A percentile compares a stretch with the other conserved stretches of the same genome.
phyloP scores from a whole-genome alignment of 2,329 filamentous ascomycete genomes.

The Claviceps sp. region DNA sequence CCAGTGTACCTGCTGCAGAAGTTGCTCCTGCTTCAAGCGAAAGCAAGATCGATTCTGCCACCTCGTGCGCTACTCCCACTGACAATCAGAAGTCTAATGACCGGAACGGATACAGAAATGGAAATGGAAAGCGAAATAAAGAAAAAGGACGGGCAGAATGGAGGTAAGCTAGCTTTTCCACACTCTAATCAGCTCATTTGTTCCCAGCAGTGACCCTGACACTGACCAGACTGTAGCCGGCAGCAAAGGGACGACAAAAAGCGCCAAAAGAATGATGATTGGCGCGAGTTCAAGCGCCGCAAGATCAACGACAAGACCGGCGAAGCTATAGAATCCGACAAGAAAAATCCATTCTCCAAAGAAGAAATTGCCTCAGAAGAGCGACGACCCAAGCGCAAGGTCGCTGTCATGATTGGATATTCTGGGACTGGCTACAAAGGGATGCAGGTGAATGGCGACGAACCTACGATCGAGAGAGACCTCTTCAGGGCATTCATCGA shows the following conservation, averaged over 20 bases:
- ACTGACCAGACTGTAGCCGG: constrained; percentile 24
- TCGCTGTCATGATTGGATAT: constrained; percentile 90
- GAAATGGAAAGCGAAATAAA: constrained; percentile 8
- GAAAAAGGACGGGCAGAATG: constrained; percentile 17
- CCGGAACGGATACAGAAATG: constrained; percentile 1
- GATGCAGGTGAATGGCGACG: constrained; percentile 74
- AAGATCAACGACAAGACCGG: constrained; percentile 23
- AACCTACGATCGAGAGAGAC: constrained; percentile 94
- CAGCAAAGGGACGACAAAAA: constrained; percentile 21
- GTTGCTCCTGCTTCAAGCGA: constrained; percentile 6
- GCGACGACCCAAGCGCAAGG: constrained; percentile 86
- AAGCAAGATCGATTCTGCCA: neutral
- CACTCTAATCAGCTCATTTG: neutral
- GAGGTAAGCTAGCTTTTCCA: constrained; percentile 4
- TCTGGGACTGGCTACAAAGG: constrained; percentile 94
- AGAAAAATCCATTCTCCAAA: constrained; percentile 41
- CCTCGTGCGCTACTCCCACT: neutral
- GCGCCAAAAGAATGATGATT: constrained; percentile 26
- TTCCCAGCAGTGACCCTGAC: constrained; percentile 1
- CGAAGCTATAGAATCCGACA: constrained; percentile 17
- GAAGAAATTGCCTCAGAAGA: constrained; percentile 83
- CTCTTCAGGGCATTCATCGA: constrained; percentile 84
- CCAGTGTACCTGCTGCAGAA: constrained; percentile 9
- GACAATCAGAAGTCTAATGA: constrained; percentile 5
- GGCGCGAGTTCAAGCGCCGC: constrained; percentile 27